Percentiles rank a stretch among this genome's conserved stretches.
These are phyloP conservation scores for Pyrenochaeta sp. DNA, from an alignment of 2,329 filamentous ascomycete genomes.

Conservation along the genomic window DNA sequence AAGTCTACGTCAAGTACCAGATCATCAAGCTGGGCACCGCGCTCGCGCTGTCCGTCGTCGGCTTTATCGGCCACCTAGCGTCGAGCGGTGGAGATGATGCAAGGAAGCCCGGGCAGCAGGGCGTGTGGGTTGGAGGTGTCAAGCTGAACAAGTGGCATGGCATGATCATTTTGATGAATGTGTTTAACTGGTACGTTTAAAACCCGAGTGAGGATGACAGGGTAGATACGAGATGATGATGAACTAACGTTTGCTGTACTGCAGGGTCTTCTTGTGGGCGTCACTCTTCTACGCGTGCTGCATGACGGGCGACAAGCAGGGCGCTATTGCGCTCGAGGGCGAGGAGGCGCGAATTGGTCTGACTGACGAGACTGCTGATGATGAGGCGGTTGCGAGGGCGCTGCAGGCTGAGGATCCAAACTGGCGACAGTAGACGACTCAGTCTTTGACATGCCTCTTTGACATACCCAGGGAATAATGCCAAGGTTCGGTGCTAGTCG, in stretches of 20 bases:
- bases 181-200: slow-evolving; percentile 35
- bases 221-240: not conserved
- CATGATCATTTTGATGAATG: slow-evolving; percentile 26
- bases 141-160: slow-evolving; percentile 29
- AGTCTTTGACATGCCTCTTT: too few relatives aligned
- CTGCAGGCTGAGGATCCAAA: slow-evolving; percentile 30
- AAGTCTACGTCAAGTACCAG: slow-evolving; percentile 33
- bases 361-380: slow-evolving; percentile 14
- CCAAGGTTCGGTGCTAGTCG: too few relatives aligned
- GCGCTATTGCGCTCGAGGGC: slow-evolving; percentile 28
- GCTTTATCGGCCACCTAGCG: slow-evolving; percentile 18
- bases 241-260: not conserved
- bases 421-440: slow-evolving; percentile 17
- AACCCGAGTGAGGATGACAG: not conserved
- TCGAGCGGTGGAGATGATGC: slow-evolving; percentile 8
- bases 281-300: slow-evolving; percentile 36
- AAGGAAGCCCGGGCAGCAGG: slow-evolving; percentile 12
- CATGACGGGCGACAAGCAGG: slow-evolving; percentile 28
- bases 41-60: slow-evolving; percentile 25
- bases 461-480: too few relatives aligned
- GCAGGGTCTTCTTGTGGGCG: slow-evolving; percentile 36
- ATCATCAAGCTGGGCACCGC: slow-evolving; percentile 28
- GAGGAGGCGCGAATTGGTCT: slow-evolving; percentile 27
- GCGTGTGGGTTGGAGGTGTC: slow-evolving; percentile 25
- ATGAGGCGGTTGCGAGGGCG: slow-evolving; percentile 27